Conservation (phyloP, 148 eudicot genomes). For the Vaccinium corymbosum region DNA sequence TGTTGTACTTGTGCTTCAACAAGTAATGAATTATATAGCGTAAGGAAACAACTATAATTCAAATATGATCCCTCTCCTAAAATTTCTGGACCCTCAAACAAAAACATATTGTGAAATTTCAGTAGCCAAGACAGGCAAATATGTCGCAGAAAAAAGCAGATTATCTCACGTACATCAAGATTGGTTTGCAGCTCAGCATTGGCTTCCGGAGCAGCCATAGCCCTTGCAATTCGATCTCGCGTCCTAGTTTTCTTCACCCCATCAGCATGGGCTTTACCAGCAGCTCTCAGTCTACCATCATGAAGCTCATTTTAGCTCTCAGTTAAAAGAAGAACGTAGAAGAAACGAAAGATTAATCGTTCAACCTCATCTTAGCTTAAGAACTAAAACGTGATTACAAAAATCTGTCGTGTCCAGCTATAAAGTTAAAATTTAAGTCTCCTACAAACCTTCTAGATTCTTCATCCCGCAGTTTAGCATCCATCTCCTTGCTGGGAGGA, state of each 20-base stretch:
- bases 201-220: slow-evolving; percentile 78
- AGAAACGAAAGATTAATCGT: background rate
- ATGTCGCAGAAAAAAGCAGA: background rate
- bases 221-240: slow-evolving; percentile 57
- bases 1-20: background rate
- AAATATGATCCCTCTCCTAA: background rate
- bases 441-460: slow-evolving; percentile 62
- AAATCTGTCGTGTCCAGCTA: background rate
- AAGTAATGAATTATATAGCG: background rate
- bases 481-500: slow-evolving; percentile 90
- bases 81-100: background rate
- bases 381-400: background rate
- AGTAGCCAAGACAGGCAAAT: slow-evolving; percentile 1
- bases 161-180: slow-evolving; percentile 57
- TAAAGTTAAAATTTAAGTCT: background rate
- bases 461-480: slow-evolving; percentile 77
- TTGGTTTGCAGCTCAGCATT: slow-evolving; percentile 79
- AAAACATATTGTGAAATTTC: background rate
- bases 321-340: background rate
- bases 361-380: background rate
- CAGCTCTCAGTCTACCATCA: slow-evolving; percentile 50
- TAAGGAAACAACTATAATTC: background rate
- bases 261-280: slow-evolving; percentile 53
- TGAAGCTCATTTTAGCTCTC: slow-evolving; percentile 13
- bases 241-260: slow-evolving; percentile 47